These are phyloP conservation scores for Aspergillus sp. DNA, from an alignment of 2,329 filamentous ascomycete species.

Conservation along the genomic window DNA sequence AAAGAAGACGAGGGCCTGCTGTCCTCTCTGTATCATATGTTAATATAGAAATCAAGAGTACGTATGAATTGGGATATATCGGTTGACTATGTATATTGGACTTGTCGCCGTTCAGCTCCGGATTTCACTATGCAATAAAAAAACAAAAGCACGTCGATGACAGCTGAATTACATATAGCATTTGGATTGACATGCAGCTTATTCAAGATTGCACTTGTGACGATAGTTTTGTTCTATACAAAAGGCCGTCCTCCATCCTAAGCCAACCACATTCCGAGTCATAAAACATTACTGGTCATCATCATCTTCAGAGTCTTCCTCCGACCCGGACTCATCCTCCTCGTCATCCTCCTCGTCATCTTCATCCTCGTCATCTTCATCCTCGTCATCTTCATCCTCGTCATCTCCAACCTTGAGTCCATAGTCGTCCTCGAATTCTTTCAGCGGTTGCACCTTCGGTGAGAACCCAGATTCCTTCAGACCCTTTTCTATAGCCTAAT, in stretches of 20 bases:
- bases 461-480: constrained; percentile 77
- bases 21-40: constrained; percentile 16
- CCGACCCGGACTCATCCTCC: not conserved
- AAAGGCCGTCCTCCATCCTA: not conserved
- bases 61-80: not conserved
- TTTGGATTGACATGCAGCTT: not conserved
- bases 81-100: not conserved
- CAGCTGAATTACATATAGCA: not conserved
- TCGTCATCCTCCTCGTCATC: constrained; percentile 31
- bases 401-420: constrained; percentile 67
- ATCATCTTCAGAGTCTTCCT: not conserved
- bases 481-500: constrained; percentile 70
- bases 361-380: constrained; percentile 56
- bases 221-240: not conserved
- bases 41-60: constrained; percentile 10
- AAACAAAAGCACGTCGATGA: not conserved
- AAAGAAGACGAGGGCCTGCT: not conserved
- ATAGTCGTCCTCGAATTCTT: constrained; percentile 86
- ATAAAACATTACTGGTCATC: not conserved
- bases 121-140: not conserved
- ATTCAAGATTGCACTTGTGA: not conserved
- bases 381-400: constrained; percentile 47
- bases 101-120: not conserved
- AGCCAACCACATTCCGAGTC: not conserved
- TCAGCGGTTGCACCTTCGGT: constrained; percentile 70